These are phyloP conservation scores for Sclerotinia minor DNA, from an alignment of 2,329 filamentous ascomycete species.

Conservation along the genomic window DNA sequence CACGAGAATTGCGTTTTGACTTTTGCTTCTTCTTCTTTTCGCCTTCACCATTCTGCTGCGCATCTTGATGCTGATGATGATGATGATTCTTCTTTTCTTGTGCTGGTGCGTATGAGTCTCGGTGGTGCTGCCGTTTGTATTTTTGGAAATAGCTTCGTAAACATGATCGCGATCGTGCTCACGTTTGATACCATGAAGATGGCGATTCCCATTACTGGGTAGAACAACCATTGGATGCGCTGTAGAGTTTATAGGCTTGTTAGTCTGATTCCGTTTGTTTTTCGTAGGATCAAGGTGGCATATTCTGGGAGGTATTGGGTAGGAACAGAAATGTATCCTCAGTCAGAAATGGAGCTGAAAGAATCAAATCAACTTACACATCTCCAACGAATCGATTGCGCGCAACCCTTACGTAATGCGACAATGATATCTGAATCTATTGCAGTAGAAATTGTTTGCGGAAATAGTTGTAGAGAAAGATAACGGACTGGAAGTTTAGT, in stretches of 20 bases:
- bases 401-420: neutral
- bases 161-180: slow-evolving; percentile 14
- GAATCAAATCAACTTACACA: slow-evolving; percentile 10
- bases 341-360: neutral
- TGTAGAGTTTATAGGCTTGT: neutral
- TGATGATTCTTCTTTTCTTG: neutral
- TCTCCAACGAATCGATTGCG: neutral
- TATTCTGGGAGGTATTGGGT: neutral
- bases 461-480: neutral
- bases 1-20: neutral
- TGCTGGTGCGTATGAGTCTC: neutral
- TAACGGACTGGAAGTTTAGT: neutral
- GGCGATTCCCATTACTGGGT: neutral
- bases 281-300: too few species aligned
- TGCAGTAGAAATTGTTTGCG: neutral
- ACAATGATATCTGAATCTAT: neutral
- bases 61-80: neutral
- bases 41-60: neutral
- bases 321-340: neutral
- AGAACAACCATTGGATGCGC: slow-evolving; percentile 12
- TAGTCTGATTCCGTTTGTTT: neutral
- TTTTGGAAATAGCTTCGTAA: neutral
- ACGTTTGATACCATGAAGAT: neutral
- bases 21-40: slow-evolving; percentile 7
- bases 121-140: neutral